A percentile compares a stretch with the other conserved stretches of the same genome.
phyloP scores from a whole-genome alignment of 2,329 filamentous ascomycete species.

The Chrysosporium keratinophilum region DNA sequence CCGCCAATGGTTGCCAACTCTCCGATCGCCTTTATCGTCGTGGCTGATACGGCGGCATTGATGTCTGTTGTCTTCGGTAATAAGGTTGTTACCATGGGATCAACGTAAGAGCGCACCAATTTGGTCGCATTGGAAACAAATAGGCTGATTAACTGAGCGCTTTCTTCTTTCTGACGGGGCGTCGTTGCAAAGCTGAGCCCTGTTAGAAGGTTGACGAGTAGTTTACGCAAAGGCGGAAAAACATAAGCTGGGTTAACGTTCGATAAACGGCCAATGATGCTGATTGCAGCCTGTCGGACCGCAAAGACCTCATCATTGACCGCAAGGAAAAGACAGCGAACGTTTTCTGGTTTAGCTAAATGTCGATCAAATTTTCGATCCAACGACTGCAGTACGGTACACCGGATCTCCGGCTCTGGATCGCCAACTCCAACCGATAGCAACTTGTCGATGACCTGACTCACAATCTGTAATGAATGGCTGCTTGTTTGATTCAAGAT shows the following conservation, averaged over 20 bases:
- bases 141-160: slow-evolving; percentile 81
- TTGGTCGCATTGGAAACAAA: slow-evolving; percentile 87
- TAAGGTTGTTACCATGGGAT: slow-evolving; percentile 91
- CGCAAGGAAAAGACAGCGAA: slow-evolving; percentile 86
- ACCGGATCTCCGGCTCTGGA: slow-evolving; percentile 74
- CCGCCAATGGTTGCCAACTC: slow-evolving; percentile 90
- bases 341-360: slow-evolving; percentile 94
- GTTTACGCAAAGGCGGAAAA: slow-evolving; percentile 87
- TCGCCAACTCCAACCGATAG: slow-evolving; percentile 92
- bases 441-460: slow-evolving; percentile 94
- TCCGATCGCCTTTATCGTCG: slow-evolving; percentile 88
- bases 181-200: slow-evolving; percentile 95
- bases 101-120: slow-evolving; percentile 90
- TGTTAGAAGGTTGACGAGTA: slow-evolving; percentile 88
- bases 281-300: slow-evolving; percentile 88
- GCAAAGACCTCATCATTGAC: slow-evolving; percentile 90
- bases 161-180: slow-evolving; percentile 89
- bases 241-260: slow-evolving; percentile 92
- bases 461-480: slow-evolving; percentile 92
- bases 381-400: slow-evolving; percentile 77
- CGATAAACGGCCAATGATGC: slow-evolving; percentile 88
- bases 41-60: slow-evolving; percentile 80
- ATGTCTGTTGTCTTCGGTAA: slow-evolving; percentile 75
- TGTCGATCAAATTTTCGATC: slow-evolving; percentile 93
- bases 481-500: slow-evolving; percentile 97